A percentile compares a stretch with the other conserved stretches of the same genome.
Conservation (phyloP, 495 filamentous ascomycete species). For the Hypoxylon crocopeplum region DNA sequence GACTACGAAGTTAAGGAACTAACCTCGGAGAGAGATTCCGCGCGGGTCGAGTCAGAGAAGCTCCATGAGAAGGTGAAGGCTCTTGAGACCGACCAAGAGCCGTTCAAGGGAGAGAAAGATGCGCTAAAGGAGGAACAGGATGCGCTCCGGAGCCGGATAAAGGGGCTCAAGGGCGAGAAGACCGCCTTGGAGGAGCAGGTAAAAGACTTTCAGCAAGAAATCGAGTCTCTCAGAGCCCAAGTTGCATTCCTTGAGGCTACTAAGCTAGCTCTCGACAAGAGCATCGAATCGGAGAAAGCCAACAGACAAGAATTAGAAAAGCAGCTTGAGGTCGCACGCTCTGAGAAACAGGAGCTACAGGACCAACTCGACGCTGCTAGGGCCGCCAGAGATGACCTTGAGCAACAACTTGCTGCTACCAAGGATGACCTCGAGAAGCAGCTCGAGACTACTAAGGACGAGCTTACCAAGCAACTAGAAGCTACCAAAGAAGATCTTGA, state of each 20-base stretch:
- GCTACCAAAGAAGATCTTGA: constrained; percentile 26
- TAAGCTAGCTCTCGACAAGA: constrained; percentile 26
- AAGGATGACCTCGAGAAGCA: constrained; percentile 30
- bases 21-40: constrained; percentile 19
- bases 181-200: constrained; percentile 14
- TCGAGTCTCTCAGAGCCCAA: constrained; percentile 22
- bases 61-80: constrained; percentile 31
- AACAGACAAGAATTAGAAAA: constrained; percentile 41
- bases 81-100: constrained; percentile 12
- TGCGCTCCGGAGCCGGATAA: constrained; percentile 21
- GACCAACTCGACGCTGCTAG: constrained; percentile 19
- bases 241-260: constrained; percentile 28
- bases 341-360: constrained; percentile 23
- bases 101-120: constrained; percentile 17
- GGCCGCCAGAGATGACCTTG: constrained; percentile 36
- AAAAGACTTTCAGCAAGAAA: constrained; percentile 26
- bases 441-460: constrained; percentile 26
- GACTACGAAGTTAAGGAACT: constrained; percentile 47
- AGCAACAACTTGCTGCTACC: constrained; percentile 38
- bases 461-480: constrained; percentile 28
- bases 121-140: constrained; percentile 20
- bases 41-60: constrained; percentile 15
- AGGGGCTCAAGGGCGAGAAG: constrained; percentile 39
- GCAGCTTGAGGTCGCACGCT: constrained; percentile 43
- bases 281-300: constrained; percentile 28